These are phyloP conservation scores for Fimicolochytrium jonesii DNA, from an alignment of 192 early-diverging fungal species.

Conservation along the genomic window DNA sequence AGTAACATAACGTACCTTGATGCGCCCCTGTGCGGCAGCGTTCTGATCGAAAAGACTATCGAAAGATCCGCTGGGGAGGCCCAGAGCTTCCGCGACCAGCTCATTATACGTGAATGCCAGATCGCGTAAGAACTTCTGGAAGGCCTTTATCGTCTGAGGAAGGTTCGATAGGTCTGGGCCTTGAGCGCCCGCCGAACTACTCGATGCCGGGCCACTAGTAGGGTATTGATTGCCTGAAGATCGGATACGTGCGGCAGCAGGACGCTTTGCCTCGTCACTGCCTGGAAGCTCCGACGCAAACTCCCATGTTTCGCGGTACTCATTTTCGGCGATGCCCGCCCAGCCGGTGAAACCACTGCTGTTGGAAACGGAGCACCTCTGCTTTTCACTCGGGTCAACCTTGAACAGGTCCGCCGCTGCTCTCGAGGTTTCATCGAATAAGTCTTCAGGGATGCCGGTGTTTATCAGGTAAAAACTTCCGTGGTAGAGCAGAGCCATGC, in stretches of 20 bases:
- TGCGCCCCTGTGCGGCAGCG: background rate
- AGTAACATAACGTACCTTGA: background rate
- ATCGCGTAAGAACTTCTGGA: conserved; percentile 3
- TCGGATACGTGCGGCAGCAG: no score
- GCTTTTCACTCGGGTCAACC: background rate
- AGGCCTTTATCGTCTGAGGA: background rate
- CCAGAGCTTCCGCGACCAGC: background rate
- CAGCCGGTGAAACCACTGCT: background rate
- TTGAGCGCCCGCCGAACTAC: background rate
- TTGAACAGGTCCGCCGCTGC: background rate
- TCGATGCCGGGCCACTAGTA: no score
- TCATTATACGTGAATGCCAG: background rate
- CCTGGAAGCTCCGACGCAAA: background rate
- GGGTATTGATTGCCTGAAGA: no score
- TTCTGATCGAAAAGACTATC: conserved; percentile 1
- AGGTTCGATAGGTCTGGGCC: no score
- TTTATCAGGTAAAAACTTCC: conserved; percentile 19
- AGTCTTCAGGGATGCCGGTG: background rate
- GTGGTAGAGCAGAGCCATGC: conserved; percentile 17
- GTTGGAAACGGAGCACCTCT: background rate
- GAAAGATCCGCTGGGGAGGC: background rate
- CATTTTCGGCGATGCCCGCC: background rate
- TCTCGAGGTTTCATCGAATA: background rate
- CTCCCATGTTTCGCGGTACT: conserved; percentile 2
- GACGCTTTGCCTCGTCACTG: background rate